Conservation (phyloP, 2,329 filamentous ascomycete species). For the Fusarium zealandicum region DNA sequence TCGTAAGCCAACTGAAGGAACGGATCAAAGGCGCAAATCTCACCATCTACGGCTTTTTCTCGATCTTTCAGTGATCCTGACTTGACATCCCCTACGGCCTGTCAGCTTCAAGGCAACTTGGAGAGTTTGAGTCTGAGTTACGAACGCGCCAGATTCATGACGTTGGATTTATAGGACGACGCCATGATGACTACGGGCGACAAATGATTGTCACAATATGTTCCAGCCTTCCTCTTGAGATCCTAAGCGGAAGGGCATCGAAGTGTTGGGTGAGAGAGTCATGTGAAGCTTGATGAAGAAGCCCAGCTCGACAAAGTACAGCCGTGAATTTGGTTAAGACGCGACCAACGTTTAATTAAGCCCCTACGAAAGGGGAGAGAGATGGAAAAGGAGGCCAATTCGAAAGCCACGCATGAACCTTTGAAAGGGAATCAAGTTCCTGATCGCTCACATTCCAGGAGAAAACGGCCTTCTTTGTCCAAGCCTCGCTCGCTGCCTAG, state of each 20-base stretch:
- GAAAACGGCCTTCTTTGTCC: background rate
- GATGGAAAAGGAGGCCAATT: background rate
- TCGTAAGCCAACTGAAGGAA: constrained; percentile 9
- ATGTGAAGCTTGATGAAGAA: constrained; percentile 3
- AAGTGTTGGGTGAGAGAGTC: background rate
- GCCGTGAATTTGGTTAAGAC: background rate
- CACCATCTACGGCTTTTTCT: constrained; percentile 53
- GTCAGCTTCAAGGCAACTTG: constrained; percentile 17
- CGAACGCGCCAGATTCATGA: constrained; percentile 48
- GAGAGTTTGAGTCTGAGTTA: constrained; percentile 5
- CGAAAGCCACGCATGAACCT: background rate
- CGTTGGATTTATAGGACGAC: constrained; percentile 44
- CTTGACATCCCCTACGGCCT: constrained; percentile 45
- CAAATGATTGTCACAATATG: background rate
- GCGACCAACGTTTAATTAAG: constrained; percentile 4
- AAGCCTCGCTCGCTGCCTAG: background rate
- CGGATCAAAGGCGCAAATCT: constrained; percentile 7
- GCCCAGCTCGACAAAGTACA: constrained; percentile 18
- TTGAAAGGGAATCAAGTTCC: background rate
- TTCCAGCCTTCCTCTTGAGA: constrained; percentile 8
- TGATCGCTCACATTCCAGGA: background rate
- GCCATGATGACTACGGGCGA: constrained; percentile 41
- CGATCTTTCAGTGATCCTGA: constrained; percentile 48
- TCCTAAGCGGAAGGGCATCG: constrained; percentile 1
- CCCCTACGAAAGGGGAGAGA: constrained; percentile 7